Evolutionary conservation across 202 grass and related monocot species (phyloP).

Genomic region (Musa balbisiana): DNA sequence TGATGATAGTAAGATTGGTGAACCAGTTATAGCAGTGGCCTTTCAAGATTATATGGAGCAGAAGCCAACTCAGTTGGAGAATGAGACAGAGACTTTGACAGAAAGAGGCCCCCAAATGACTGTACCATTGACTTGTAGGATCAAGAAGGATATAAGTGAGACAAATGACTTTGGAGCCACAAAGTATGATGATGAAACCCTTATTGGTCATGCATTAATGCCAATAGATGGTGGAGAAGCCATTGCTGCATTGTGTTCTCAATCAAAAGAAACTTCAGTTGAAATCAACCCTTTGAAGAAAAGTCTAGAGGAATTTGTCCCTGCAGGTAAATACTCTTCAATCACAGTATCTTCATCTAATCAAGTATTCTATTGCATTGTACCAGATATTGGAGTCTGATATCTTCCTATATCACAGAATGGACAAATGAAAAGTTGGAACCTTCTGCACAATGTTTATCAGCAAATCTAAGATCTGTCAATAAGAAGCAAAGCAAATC

Average conservation of each 20-base stretch:
- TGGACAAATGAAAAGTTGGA: background rate
- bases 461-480: background rate
- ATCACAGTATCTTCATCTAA: background rate
- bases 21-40: background rate
- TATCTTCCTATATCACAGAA: background rate
- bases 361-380: background rate
- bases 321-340: background rate
- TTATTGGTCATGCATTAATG: background rate
- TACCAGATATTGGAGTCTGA: background rate
- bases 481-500: background rate
- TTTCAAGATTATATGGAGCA: background rate
- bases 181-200: background rate
- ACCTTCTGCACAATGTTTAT: background rate
- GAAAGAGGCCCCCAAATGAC: background rate
- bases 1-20: background rate
- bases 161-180: background rate
- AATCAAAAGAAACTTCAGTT: background rate
- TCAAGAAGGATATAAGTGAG: constrained; percentile 1
- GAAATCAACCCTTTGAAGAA: background rate
- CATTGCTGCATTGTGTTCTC: background rate
- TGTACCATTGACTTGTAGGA: background rate
- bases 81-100: background rate
- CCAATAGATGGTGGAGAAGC: background rate
- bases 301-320: background rate
- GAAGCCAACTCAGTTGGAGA: background rate